phyloP scores from a whole-genome alignment of 768 basidiomycete genomes.

The Pleurotus tuoliensis region DNA sequence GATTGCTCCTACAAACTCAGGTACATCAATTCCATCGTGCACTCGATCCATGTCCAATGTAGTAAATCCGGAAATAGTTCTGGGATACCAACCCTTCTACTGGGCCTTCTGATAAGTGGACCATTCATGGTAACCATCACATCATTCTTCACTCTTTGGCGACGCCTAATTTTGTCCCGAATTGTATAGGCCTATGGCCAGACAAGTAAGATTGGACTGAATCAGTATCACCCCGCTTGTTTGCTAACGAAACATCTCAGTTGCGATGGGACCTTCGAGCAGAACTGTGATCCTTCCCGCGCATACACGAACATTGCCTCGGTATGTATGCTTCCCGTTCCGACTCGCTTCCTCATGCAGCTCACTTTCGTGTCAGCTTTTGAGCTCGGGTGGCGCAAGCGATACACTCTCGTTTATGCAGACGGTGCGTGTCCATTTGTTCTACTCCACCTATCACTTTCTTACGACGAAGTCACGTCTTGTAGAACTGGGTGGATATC shows the following conservation, averaged over 20 bases:
- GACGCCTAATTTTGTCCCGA: neutral
- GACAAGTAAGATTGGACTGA: slow-evolving; percentile 41
- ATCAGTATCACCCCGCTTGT: slow-evolving; percentile 28
- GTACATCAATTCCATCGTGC: neutral
- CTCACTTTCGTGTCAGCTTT: slow-evolving; percentile 36
- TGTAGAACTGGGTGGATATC: slow-evolving; percentile 54
- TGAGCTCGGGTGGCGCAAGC: slow-evolving; percentile 51
- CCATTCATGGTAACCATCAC: slow-evolving; percentile 44
- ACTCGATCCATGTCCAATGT: neutral
- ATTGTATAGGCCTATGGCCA: slow-evolving; percentile 44
- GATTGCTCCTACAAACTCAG: slow-evolving; percentile 19
- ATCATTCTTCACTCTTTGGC: too few relatives aligned
- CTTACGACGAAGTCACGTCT: slow-evolving; percentile 29
- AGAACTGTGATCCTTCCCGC: slow-evolving; percentile 46
- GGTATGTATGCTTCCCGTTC: slow-evolving; percentile 28
- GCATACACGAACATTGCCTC: slow-evolving; percentile 39
- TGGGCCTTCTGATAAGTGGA: slow-evolving; percentile 55
- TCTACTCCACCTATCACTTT: neutral
- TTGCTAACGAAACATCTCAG: slow-evolving; percentile 33
- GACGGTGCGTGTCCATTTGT: slow-evolving; percentile 26
- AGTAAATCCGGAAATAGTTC: slow-evolving; percentile 30
- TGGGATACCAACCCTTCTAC: slow-evolving; percentile 51
- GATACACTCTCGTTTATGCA: slow-evolving; percentile 60
- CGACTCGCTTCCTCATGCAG: neutral
- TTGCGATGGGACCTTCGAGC: slow-evolving; percentile 41